A percentile compares a stretch with the other conserved stretches of the same genome.
Evolutionary conservation across 306 rosid genomes (phyloP).

Genomic region (Cotoneaster glaucophyllus): DNA sequence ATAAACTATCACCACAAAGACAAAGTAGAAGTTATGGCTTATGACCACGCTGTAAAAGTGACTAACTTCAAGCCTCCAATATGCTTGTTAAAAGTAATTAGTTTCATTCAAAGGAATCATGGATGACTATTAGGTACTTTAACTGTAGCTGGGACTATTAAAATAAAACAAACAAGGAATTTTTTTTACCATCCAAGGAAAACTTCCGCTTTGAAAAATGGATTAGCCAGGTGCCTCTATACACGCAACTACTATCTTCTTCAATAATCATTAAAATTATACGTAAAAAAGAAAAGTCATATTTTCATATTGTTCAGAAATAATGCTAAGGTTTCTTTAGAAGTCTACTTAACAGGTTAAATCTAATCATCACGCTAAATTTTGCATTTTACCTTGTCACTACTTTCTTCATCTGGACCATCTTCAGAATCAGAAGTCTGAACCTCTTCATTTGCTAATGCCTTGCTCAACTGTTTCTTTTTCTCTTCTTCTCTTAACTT

Average conservation of each 20-base stretch:
- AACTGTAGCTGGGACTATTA: background rate
- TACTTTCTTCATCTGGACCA: slow-evolving; percentile 43
- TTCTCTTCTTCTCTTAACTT: slow-evolving; percentile 67
- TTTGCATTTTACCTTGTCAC: slow-evolving; percentile 47
- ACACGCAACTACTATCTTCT: slow-evolving; percentile 4
- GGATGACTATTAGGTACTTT: background rate
- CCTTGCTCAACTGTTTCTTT: slow-evolving; percentile 45
- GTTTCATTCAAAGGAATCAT: background rate
- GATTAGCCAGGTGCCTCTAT: background rate
- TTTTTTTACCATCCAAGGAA: slow-evolving; percentile 3
- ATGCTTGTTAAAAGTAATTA: slow-evolving; percentile 1
- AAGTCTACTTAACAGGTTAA: background rate
- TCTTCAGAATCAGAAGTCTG: slow-evolving; percentile 59
- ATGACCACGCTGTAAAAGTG: background rate
- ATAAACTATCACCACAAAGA: background rate
- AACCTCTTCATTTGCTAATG: slow-evolving; percentile 49
- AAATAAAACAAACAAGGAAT: background rate
- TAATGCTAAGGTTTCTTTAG: background rate
- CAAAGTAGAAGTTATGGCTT: background rate
- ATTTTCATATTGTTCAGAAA: background rate
- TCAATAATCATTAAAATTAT: slow-evolving; percentile 3
- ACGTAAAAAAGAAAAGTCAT: background rate
- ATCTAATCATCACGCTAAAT: background rate
- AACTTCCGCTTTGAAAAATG: background rate
- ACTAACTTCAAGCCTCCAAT: background rate